phyloP scores from a whole-genome alignment of 805 yeast genomes.

The Starmerella floris region DNA sequence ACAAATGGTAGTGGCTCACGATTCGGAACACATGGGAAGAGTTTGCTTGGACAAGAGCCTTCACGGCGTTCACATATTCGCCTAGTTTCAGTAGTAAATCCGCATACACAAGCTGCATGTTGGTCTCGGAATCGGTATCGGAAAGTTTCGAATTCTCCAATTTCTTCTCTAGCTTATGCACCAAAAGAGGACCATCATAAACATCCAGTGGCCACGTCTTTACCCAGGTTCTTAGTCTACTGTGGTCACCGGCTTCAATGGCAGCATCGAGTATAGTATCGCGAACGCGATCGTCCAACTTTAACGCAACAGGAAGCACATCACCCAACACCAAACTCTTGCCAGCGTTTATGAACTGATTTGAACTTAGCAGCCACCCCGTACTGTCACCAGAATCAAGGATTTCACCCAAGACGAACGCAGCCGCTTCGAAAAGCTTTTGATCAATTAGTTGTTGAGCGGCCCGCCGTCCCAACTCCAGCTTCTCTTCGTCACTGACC shows the following conservation, averaged over 20 bases:
- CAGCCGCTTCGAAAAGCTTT: slow-evolving; percentile 3
- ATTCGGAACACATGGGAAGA: slow-evolving; percentile 46
- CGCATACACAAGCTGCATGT: slow-evolving; percentile 18
- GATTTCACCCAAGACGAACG: slow-evolving; percentile 4
- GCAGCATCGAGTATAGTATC: slow-evolving; percentile 37
- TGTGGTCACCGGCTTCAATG: slow-evolving; percentile 28
- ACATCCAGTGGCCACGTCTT: slow-evolving; percentile 45
- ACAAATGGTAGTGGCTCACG: slow-evolving; percentile 48
- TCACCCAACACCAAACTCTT: slow-evolving; percentile 38
- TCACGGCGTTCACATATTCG: slow-evolving; percentile 50
- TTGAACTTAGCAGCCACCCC: slow-evolving; percentile 58
- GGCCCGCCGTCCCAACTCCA: slow-evolving; percentile 43
- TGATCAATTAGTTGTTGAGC: slow-evolving; percentile 23
- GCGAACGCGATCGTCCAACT: slow-evolving; percentile 26
- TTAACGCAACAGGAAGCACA: slow-evolving; percentile 39
- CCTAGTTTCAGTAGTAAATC: slow-evolving; percentile 43
- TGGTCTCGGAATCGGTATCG: slow-evolving; percentile 23
- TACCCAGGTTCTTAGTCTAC: slow-evolving; percentile 34
- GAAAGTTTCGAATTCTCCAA: not conserved
- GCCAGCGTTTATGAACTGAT: slow-evolving; percentile 37
- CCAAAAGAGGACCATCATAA: slow-evolving; percentile 37
- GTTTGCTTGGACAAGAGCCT: slow-evolving; percentile 43
- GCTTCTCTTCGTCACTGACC: not conserved
- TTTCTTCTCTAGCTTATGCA: slow-evolving; percentile 33
- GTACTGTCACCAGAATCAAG: slow-evolving; percentile 9